Conservation (phyloP, 495 filamentous ascomycete genomes). For the Penicillium chermesinum region DNA sequence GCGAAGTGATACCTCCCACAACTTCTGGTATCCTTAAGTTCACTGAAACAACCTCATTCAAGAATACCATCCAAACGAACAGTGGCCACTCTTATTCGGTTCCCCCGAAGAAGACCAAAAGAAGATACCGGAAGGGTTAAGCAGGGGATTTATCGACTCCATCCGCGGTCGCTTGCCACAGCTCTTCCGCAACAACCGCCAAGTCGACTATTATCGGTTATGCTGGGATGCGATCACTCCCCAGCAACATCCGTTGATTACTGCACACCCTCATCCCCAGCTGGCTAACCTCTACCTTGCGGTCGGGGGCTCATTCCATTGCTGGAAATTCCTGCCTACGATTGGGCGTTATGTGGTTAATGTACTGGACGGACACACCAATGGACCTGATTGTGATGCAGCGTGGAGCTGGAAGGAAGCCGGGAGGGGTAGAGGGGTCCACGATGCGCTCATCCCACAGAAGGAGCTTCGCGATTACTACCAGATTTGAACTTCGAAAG, state of each 20-base stretch:
- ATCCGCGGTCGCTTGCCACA: slow-evolving; percentile 2
- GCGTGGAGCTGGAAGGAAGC: slow-evolving; percentile 9
- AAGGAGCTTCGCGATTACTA: slow-evolving; percentile 9
- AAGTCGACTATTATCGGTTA: slow-evolving; percentile 25
- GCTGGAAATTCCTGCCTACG: slow-evolving; percentile 51
- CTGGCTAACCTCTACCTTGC: slow-evolving; percentile 39
- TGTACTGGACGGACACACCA: slow-evolving; percentile 30
- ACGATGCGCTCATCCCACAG: slow-evolving; percentile 2
- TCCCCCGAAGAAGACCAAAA: not conserved
- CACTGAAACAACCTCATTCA: slow-evolving; percentile 8
- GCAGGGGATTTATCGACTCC: not conserved
- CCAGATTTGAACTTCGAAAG: slow-evolving; percentile 1
- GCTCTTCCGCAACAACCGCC: not conserved
- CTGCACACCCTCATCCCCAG: slow-evolving; percentile 34
- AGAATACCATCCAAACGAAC: slow-evolving; percentile 3
- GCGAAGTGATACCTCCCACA: slow-evolving; percentile 4
- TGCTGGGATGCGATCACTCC: slow-evolving; percentile 31
- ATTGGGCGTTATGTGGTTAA: slow-evolving; percentile 48
- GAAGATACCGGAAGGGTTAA: not conserved
- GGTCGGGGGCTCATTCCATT: slow-evolving; percentile 37
- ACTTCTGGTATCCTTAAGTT: slow-evolving; percentile 7
- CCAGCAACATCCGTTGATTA: slow-evolving; percentile 47
- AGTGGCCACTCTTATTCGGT: slow-evolving; percentile 3
- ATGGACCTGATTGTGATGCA: slow-evolving; percentile 7
- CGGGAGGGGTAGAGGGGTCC: slow-evolving; percentile 2